phyloP scores from a whole-genome alignment of 345 rosid genomes.

The Hibiscus trionum region DNA sequence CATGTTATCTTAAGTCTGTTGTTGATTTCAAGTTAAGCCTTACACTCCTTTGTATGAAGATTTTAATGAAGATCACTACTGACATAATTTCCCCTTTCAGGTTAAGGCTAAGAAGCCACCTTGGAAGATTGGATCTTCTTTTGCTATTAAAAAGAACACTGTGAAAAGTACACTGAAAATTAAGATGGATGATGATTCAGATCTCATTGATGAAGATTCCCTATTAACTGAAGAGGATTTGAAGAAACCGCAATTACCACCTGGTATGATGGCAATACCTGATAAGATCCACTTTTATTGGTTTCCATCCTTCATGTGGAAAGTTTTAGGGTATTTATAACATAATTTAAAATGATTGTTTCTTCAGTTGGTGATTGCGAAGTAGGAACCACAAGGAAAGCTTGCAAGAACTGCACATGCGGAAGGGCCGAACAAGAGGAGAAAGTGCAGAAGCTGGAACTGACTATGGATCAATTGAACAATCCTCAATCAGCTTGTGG shows the following conservation, averaged over 20 bases:
- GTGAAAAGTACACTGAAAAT: conserved; percentile 42
- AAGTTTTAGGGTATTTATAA: neutral
- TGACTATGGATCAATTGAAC: conserved; percentile 63
- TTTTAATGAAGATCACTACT: neutral
- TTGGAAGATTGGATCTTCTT: conserved; percentile 83
- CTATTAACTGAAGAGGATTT: conserved; percentile 80
- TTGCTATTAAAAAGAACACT: conserved; percentile 65
- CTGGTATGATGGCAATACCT: conserved; percentile 29
- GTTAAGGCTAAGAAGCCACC: conserved; percentile 74
- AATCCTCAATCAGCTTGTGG: conserved; percentile 97
- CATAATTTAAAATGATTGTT: neutral
- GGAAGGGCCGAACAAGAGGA: conserved; percentile 96
- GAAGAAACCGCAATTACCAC: conserved; percentile 67
- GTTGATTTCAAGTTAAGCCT: neutral
- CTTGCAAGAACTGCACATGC: conserved; percentile 92
- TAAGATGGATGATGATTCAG: conserved; percentile 57
- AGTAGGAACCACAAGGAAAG: conserved; percentile 74
- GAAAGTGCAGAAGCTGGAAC: conserved; percentile 63
- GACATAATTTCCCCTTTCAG: conserved; percentile 20
- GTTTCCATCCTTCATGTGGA: neutral
- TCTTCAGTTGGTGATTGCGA: conserved; percentile 74
- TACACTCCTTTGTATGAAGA: neutral
- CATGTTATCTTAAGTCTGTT: neutral
- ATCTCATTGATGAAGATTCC: conserved; percentile 93
- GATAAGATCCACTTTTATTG: neutral